Conservation (phyloP, 306 rosid genomes). For the Senna siamea region DNA sequence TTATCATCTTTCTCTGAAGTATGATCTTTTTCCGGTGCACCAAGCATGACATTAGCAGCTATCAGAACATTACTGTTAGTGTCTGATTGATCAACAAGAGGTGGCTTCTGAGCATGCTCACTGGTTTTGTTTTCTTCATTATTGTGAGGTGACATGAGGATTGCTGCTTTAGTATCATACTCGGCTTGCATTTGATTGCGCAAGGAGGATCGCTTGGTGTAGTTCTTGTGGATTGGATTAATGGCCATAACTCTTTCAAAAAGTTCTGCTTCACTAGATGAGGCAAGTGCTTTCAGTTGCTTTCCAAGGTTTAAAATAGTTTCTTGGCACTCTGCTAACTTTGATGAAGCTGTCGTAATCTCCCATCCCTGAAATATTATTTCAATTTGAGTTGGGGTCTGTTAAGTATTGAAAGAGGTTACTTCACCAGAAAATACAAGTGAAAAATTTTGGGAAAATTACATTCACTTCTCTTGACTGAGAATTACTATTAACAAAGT, state of each 20-base stretch:
- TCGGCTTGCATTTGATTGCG: constrained; percentile 69
- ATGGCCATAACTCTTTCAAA: constrained; percentile 46
- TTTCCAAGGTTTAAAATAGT: too few species aligned
- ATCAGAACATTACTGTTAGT: constrained; percentile 33
- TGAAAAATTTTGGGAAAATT: background rate
- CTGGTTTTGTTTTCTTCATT: constrained; percentile 34
- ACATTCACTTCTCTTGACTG: background rate
- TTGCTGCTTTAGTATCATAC: constrained; percentile 48
- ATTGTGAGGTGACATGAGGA: constrained; percentile 32
- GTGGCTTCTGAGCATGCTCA: constrained; percentile 37
- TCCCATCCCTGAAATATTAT: constrained; percentile 71
- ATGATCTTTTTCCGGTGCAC: constrained; percentile 28
- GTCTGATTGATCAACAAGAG: constrained; percentile 40
- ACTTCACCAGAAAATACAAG: background rate
- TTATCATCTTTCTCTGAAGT: constrained; percentile 42
- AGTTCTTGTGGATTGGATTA: constrained; percentile 42
- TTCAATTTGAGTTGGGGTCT: background rate
- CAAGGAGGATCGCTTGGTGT: constrained; percentile 58
- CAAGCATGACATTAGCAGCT: constrained; percentile 32
- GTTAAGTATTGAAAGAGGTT: background rate
- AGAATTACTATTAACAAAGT: background rate
- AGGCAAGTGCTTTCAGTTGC: constrained; percentile 74
- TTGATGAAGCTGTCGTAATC: constrained; percentile 79
- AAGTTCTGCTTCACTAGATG: constrained; percentile 60
- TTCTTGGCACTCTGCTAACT: constrained; percentile 87